Evolutionary conservation across 192 early-diverging fungal species (phyloP).

Genomic region (Entomortierella lignicola): DNA sequence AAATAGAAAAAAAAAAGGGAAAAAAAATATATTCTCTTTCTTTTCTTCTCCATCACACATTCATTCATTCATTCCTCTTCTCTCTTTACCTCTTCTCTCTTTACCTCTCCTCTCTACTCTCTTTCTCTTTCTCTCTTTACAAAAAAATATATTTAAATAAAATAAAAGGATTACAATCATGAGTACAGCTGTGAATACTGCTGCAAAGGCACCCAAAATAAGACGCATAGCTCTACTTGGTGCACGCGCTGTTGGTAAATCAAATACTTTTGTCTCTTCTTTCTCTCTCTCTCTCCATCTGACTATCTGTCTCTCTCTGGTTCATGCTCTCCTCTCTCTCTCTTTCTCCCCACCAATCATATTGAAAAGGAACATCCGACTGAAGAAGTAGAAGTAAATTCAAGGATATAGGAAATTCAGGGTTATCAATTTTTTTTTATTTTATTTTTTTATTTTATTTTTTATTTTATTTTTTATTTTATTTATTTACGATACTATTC

Average conservation of each 20-base stretch:
- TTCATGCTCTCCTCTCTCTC: too few relatives aligned
- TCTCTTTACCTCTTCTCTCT: neutral
- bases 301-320: neutral
- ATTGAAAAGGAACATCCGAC: too few relatives aligned
- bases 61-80: neutral
- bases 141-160: neutral
- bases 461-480: too few relatives aligned
- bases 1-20: neutral
- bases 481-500: neutral
- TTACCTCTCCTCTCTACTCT: neutral
- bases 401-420: too few relatives aligned
- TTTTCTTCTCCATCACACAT: neutral
- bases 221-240: slow-evolving; percentile 87
- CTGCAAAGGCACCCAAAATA: slow-evolving; percentile 63
- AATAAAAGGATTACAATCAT: slow-evolving; percentile 3
- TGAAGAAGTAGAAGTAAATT: too few relatives aligned
- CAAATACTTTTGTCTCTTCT: neutral
- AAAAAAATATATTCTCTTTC: neutral
- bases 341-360: too few relatives aligned
- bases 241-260: slow-evolving; percentile 78
- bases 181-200: slow-evolving; percentile 23
- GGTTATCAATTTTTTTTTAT: too few relatives aligned
- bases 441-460: too few relatives aligned
- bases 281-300: neutral
- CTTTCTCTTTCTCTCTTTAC: neutral